Conservation (phyloP, 331 rosid genomes). For the Saraca asoca region DNA sequence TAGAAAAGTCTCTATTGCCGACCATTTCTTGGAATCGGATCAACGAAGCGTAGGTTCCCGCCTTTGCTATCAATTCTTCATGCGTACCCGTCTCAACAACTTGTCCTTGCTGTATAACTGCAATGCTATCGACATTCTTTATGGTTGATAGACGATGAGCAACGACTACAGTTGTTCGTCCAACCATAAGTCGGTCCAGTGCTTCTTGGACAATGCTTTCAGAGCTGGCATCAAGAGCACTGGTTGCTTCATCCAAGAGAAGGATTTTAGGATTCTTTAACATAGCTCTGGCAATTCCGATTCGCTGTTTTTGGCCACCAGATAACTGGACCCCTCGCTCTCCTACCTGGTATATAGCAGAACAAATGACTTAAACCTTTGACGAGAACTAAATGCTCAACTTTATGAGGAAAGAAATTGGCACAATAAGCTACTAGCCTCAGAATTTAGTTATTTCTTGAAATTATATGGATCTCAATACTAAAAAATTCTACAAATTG, state of each 20-base stretch:
- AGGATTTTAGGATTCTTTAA: slow-evolving; percentile 43
- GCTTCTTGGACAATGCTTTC: slow-evolving; percentile 44
- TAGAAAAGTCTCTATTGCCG: slow-evolving; percentile 74
- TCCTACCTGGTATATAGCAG: slow-evolving; percentile 30
- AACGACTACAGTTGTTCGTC: slow-evolving; percentile 38
- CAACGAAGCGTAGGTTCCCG: slow-evolving; percentile 51
- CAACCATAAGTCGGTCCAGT: slow-evolving; percentile 28
- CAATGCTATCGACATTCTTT: slow-evolving; percentile 40
- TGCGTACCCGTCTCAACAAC: slow-evolving; percentile 61
- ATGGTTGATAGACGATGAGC: slow-evolving; percentile 48
- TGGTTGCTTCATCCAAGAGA: slow-evolving; percentile 50
- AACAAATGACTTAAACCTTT: slow-evolving; percentile 3
- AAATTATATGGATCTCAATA: neutral
- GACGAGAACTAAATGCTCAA: slow-evolving; percentile 15
- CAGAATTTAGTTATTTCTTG: neutral
- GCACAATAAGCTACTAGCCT: neutral
- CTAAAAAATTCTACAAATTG: neutral
- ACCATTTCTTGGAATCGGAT: slow-evolving; percentile 58
- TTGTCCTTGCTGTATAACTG: slow-evolving; percentile 50
- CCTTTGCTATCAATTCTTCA: slow-evolving; percentile 43
- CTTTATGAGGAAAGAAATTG: neutral
- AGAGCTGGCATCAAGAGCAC: slow-evolving; percentile 39
- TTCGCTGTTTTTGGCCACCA: slow-evolving; percentile 51
- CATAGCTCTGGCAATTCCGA: slow-evolving; percentile 45
- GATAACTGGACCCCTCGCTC: slow-evolving; percentile 48